Conservation (phyloP, 75 land plant species). For the Gnetum montanum region DNA sequence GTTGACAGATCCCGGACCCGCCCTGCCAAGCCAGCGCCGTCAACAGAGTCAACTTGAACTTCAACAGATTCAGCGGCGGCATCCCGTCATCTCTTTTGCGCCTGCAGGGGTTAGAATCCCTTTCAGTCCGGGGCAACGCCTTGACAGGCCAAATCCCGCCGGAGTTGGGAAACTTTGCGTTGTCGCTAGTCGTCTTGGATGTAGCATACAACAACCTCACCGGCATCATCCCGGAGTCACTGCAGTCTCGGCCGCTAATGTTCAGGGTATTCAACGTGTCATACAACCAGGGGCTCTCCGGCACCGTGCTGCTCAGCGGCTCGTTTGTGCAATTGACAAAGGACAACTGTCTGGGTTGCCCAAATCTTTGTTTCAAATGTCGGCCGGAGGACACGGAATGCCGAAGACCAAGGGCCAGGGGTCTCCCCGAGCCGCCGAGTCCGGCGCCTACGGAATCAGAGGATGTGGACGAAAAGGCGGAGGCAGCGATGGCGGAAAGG, state of each 20-base stretch:
- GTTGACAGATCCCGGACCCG: no score
- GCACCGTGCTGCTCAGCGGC: slow-evolving; percentile 26
- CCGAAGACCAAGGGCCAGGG: background rate
- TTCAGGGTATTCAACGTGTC: slow-evolving; percentile 59
- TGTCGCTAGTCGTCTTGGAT: slow-evolving; percentile 47
- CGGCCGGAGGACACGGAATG: background rate
- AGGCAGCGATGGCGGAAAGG: no score
- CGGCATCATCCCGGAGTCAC: slow-evolving; percentile 33
- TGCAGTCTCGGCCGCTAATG: slow-evolving; percentile 23
- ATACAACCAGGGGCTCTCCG: slow-evolving; percentile 41
- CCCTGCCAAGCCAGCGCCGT: no score
- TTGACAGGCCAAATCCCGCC: slow-evolving; percentile 46
- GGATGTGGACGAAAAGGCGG: no score
- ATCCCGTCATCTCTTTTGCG: slow-evolving; percentile 43
- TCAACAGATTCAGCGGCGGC: slow-evolving; percentile 49
- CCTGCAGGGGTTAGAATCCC: slow-evolving; percentile 37
- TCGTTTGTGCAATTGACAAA: slow-evolving; percentile 40
- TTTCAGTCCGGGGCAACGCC: slow-evolving; percentile 48
- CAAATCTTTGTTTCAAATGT: slow-evolving; percentile 14
- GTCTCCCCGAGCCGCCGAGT: background rate
- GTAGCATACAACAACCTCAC: slow-evolving; percentile 52
- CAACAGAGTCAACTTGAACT: slow-evolving; percentile 21
- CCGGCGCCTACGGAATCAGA: background rate
- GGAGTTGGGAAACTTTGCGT: slow-evolving; percentile 29
- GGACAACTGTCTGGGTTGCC: slow-evolving; percentile 35